Conservation (phyloP, 441 rosid genomes). For the Erodium texanum region DNA sequence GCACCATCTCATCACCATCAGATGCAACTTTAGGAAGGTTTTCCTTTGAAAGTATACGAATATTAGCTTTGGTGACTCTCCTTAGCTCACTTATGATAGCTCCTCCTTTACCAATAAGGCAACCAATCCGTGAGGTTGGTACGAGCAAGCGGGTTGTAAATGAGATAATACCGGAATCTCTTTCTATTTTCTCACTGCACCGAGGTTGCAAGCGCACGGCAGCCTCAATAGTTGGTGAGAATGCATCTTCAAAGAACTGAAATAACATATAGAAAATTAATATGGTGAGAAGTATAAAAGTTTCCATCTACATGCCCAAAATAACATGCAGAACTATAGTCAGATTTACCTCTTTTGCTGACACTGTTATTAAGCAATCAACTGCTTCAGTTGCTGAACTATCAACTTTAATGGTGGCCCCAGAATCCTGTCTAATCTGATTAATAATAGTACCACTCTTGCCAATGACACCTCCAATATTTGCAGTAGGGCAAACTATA, state of each 20-base stretch:
- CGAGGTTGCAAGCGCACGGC: conserved; percentile 80
- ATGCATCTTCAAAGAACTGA: conserved; percentile 73
- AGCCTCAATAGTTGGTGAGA: conserved; percentile 90
- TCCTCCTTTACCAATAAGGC: conserved; percentile 96
- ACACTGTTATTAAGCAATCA: conserved; percentile 69
- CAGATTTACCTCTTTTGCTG: conserved; percentile 75
- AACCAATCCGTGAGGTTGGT: conserved; percentile 86
- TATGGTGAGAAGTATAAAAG: neutral
- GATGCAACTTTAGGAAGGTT: conserved; percentile 86
- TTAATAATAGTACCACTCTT: conserved; percentile 80
- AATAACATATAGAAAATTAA: conserved; percentile 10
- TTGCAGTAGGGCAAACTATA: conserved; percentile 64
- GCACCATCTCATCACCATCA: conserved; percentile 92
- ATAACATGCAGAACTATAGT: conserved; percentile 3
- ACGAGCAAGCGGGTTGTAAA: conserved; percentile 85
- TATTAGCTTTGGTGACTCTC: conserved; percentile 75
- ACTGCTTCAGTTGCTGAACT: conserved; percentile 69
- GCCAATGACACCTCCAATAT: conserved; percentile 66
- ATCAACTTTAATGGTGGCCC: conserved; percentile 76
- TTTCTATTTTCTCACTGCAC: conserved; percentile 85
- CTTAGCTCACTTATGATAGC: conserved; percentile 85
- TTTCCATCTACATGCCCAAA: neutral
- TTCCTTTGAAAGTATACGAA: conserved; percentile 82
- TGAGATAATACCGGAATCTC: conserved; percentile 80
- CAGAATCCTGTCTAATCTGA: conserved; percentile 79